Percentiles rank a stretch among this genome's conserved stretches.
phyloP scores from a whole-genome alignment of 345 rosid species.

The Theobroma cacao region DNA sequence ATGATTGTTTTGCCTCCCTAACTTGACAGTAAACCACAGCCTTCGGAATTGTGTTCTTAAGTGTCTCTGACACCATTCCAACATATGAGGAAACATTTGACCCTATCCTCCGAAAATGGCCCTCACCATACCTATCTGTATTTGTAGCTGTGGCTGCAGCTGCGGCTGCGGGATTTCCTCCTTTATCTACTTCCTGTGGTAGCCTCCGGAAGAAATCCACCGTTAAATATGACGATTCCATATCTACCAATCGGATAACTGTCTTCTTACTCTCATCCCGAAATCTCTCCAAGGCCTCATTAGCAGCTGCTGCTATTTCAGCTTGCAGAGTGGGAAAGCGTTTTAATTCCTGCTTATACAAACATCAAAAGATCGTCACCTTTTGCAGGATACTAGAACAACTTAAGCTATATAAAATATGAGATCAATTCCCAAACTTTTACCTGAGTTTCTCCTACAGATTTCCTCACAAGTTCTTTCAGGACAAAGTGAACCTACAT shows the following conservation, averaged over 20 bases:
- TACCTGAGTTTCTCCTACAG: conserved; percentile 64
- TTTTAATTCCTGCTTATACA: conserved; percentile 49
- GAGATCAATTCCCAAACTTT: not conserved
- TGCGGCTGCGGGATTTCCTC: conserved; percentile 41
- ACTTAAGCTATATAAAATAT: not conserved
- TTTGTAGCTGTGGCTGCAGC: too few species aligned
- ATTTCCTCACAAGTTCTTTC: conserved; percentile 64
- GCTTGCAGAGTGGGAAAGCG: conserved; percentile 67
- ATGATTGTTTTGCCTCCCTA: conserved; percentile 49
- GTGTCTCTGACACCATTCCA: conserved; percentile 54
- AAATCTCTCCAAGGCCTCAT: conserved; percentile 52
- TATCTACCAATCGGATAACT: conserved; percentile 55
- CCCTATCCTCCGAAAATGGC: conserved; percentile 56
- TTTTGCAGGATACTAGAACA: not conserved
- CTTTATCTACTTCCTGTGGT: conserved; percentile 50
- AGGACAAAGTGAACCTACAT: conserved; percentile 57
- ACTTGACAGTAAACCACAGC: conserved; percentile 73
- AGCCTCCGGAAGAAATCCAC: conserved; percentile 66
- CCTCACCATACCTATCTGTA: conserved; percentile 46
- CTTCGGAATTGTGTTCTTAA: conserved; percentile 56
- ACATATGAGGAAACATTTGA: conserved; percentile 54
- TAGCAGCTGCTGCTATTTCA: conserved; percentile 47
- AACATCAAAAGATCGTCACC: not conserved
- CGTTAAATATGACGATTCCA: conserved; percentile 72
- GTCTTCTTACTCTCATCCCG: conserved; percentile 59